phyloP scores from a whole-genome alignment of 2,329 filamentous ascomycete genomes.

The Ophiocordyceps camponoti-saundersi region DNA sequence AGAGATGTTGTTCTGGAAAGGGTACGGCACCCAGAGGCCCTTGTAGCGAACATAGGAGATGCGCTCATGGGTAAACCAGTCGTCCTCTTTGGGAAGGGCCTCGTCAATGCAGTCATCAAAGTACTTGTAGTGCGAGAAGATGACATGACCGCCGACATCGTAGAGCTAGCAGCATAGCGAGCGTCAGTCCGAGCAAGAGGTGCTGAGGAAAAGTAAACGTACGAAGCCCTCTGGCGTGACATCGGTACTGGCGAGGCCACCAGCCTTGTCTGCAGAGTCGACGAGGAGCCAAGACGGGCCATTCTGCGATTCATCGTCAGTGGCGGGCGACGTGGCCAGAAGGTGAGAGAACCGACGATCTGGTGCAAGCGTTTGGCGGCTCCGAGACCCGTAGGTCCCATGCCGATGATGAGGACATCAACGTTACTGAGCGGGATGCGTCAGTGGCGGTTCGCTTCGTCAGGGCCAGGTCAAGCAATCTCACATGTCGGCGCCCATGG shows the following conservation, averaged over 20 bases:
- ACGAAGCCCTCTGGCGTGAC: slow-evolving; percentile 93
- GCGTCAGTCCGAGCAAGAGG: not conserved
- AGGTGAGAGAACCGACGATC: slow-evolving; percentile 46
- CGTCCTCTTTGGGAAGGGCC: slow-evolving; percentile 79
- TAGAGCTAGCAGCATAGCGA: slow-evolving; percentile 50
- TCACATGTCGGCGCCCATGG: slow-evolving; percentile 23
- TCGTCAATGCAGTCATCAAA: slow-evolving; percentile 98
- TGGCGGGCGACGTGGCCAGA: slow-evolving; percentile 2
- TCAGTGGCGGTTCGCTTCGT: slow-evolving; percentile 4
- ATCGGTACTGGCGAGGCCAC: slow-evolving; percentile 91
- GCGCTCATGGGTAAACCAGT: slow-evolving; percentile 97
- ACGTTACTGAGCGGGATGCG: slow-evolving; percentile 46
- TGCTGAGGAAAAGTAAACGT: slow-evolving; percentile 27
- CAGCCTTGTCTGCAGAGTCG: slow-evolving; percentile 79
- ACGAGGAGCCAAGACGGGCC: slow-evolving; percentile 92
- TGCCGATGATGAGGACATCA: slow-evolving; percentile 94
- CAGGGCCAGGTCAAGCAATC: slow-evolving; percentile 4
- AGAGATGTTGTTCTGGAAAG: slow-evolving; percentile 99
- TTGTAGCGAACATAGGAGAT: slow-evolving; percentile 99
- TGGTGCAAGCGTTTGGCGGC: slow-evolving; percentile 96
- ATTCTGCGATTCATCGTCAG: slow-evolving; percentile 39
- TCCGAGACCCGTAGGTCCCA: slow-evolving; percentile 91
- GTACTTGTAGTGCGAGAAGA: slow-evolving; percentile 99
- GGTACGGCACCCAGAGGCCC: slow-evolving; percentile 92
- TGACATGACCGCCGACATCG: slow-evolving; percentile 95